Evolutionary conservation across 2,329 filamentous ascomycete species (phyloP).

Genomic region (Chrysosphaeria jannelii): DNA sequence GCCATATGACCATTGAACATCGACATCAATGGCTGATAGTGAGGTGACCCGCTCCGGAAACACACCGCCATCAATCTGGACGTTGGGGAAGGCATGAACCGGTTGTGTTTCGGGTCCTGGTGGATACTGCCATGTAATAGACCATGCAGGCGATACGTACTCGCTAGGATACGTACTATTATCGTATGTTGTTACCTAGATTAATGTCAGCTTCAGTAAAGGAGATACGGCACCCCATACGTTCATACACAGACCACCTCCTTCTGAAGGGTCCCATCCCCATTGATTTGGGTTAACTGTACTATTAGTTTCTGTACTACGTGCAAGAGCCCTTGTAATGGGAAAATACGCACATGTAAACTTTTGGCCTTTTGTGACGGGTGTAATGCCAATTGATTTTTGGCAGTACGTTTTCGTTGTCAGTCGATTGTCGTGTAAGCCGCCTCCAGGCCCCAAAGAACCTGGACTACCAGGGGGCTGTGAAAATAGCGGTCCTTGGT

Average conservation of each 20-base stretch:
- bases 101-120: constrained; percentile 12
- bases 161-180: constrained; percentile 19
- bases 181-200: constrained; percentile 16
- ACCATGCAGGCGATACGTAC: constrained; percentile 16
- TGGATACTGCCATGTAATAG: constrained; percentile 21
- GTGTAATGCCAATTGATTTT: constrained; percentile 14
- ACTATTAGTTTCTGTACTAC: neutral
- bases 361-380: constrained; percentile 12
- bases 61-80: constrained; percentile 13
- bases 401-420: constrained; percentile 12
- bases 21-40: constrained; percentile 13
- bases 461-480: constrained; percentile 2
- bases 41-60: constrained; percentile 13
- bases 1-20: constrained; percentile 19
- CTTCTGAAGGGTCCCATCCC: constrained; percentile 12
- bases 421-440: constrained; percentile 9
- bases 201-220: neutral
- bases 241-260: constrained; percentile 19
- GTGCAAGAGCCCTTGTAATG: no score
- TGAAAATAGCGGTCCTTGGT: constrained; percentile 15
- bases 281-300: constrained; percentile 25
- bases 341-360: constrained; percentile 16
- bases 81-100: constrained; percentile 24
- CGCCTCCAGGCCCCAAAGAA: constrained; percentile 3
- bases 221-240: constrained; percentile 9